These are phyloP conservation scores for Endothia cerciana DNA, from an alignment of 2,329 filamentous ascomycete species.

Conservation along the genomic window DNA sequence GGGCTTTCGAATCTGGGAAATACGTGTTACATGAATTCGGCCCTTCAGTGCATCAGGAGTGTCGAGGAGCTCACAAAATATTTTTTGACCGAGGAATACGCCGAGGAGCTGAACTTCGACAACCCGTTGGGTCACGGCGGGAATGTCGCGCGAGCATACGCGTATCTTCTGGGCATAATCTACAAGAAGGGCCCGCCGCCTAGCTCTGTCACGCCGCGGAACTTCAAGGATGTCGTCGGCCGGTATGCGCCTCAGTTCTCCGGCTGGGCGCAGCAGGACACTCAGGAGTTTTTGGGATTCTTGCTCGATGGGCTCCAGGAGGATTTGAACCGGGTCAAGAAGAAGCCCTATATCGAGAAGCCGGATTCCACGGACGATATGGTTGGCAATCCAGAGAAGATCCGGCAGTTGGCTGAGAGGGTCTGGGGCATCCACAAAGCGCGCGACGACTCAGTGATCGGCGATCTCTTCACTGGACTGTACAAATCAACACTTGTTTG, in stretches of 20 bases:
- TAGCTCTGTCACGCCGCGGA: slow-evolving; percentile 73
- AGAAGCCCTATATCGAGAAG: slow-evolving; percentile 97
- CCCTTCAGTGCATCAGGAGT: slow-evolving; percentile 89
- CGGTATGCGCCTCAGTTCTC: slow-evolving; percentile 84
- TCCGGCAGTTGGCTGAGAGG: slow-evolving; percentile 81
- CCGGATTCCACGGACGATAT: slow-evolving; percentile 97
- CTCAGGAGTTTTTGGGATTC: slow-evolving; percentile 95
- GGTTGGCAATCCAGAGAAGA: slow-evolving; percentile 78
- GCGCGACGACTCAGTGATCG: slow-evolving; percentile 92
- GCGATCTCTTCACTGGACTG: slow-evolving; percentile 94
- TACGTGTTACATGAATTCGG: slow-evolving; percentile 99
- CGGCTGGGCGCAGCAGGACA: slow-evolving; percentile 95
- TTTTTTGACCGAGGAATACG: slow-evolving; percentile 76
- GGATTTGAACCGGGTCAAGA: slow-evolving; percentile 88
- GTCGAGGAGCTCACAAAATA: slow-evolving; percentile 93
- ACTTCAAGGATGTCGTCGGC: slow-evolving; percentile 83
- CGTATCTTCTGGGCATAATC: slow-evolving; percentile 73
- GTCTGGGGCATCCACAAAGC: slow-evolving; percentile 92
- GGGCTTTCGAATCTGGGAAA: slow-evolving; percentile 92
- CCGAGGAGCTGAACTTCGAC: slow-evolving; percentile 78
- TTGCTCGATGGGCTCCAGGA: slow-evolving; percentile 93
- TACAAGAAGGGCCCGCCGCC: slow-evolving; percentile 67
- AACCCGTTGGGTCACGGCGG: slow-evolving; percentile 89
- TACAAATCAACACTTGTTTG: slow-evolving; percentile 98
- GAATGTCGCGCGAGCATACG: slow-evolving; percentile 84